Evolutionary conservation across 495 filamentous ascomycete species (phyloP), one percentile per base, ranked within the genome.

Genomic region (Cryomyces minteri): DNA sequence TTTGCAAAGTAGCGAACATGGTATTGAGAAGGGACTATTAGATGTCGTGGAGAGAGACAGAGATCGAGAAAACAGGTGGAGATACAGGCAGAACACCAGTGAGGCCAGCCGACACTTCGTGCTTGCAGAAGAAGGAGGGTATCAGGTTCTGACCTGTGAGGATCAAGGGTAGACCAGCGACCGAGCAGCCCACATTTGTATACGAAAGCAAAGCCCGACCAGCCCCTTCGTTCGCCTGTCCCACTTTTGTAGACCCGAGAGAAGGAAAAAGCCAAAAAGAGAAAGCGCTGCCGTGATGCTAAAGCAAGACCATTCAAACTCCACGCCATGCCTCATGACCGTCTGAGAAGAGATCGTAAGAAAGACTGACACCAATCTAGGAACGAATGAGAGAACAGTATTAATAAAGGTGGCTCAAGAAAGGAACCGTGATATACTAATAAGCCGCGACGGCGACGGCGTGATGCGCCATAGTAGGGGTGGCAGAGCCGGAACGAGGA

Each of bases 361-460:
- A 14, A 12, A 10, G 34, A 10, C 9, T 9, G 34, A 38, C 3
- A 38, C 12, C 34, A 38, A 38, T 38, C 9, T 38, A 38, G 12
- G 34, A 38, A 1, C 34, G 34, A 9, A 9, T 38, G 34, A 38
- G 12, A 38, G 9, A 38, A 9, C 34, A 14, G 18, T 25, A 25
- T 25, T 25, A 38, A 38, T 9, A 38, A 10, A 38, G 34, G 34
- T 10, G 12, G 9, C 12, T 38, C 9, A 9, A 38, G 9, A 9
- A 38, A 9, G 34, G 34, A 39, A 37, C 28, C 32, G 30, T 45
- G 28, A 37, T 11, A 8, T 31, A 41, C 39, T 52, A 61, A 41
- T 58, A 61, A 31, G 58, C 58, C 43, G 58, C 52, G 5, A 51
- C 58, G 25, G 52, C 53, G 18, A 61, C 52, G 9, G 43, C 47